phyloP scores from a whole-genome alignment of 257 asterid genomes.

The Scutellaria minor region DNA sequence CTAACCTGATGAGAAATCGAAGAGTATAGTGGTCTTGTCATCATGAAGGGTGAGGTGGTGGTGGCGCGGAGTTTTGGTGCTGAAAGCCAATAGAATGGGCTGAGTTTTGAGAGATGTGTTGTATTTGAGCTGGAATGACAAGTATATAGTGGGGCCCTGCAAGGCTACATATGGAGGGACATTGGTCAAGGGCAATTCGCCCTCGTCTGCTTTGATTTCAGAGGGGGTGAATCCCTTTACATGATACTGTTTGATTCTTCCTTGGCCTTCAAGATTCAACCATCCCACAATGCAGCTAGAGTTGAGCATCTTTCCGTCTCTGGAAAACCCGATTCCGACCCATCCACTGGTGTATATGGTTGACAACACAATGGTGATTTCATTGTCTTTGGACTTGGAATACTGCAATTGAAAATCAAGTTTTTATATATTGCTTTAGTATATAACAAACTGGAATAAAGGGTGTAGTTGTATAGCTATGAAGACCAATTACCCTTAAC shows the following conservation, averaged over 20 bases:
- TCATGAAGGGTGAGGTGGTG: slow-evolving; percentile 77
- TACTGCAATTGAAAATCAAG: slow-evolving; percentile 53
- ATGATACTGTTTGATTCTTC: slow-evolving; percentile 72
- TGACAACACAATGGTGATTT: slow-evolving; percentile 74
- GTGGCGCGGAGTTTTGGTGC: slow-evolving; percentile 76
- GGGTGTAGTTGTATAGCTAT: not conserved
- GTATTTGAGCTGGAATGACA: slow-evolving; percentile 82
- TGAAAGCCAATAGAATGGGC: slow-evolving; percentile 76
- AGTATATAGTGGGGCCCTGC: slow-evolving; percentile 65
- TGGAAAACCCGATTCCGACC: slow-evolving; percentile 96
- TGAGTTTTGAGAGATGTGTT: slow-evolving; percentile 58
- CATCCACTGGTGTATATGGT: slow-evolving; percentile 80
- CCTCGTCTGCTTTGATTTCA: slow-evolving; percentile 66
- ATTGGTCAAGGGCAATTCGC: slow-evolving; percentile 70
- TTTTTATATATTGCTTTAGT: not conserved
- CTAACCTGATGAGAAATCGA: slow-evolving; percentile 84
- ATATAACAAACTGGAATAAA: not conserved
- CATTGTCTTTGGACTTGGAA: slow-evolving; percentile 64
- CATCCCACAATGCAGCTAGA: slow-evolving; percentile 94
- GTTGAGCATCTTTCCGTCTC: slow-evolving; percentile 80
- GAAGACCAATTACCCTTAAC: slow-evolving; percentile 56
- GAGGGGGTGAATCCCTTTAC: slow-evolving; percentile 71
- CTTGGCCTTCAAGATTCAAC: slow-evolving; percentile 70
- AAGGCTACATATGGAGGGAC: slow-evolving; percentile 77
- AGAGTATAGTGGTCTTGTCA: slow-evolving; percentile 60